phyloP scores from a whole-genome alignment of 768 basidiomycete genomes.

The Daedaleopsis nitida region DNA sequence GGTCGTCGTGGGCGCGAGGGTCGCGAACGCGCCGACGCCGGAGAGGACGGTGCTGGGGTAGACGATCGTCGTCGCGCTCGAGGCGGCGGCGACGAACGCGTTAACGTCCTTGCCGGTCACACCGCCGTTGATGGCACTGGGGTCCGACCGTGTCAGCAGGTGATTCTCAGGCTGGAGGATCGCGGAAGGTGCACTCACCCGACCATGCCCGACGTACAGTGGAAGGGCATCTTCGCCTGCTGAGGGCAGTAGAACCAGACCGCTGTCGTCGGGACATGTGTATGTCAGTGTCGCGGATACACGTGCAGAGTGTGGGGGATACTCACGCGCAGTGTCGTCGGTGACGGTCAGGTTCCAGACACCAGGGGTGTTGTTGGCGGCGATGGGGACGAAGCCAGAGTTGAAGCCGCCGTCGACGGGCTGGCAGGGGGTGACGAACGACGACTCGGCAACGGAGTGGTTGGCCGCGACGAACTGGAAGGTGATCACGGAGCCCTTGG shows the following conservation, averaged over 20 bases:
- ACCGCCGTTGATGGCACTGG: conserved; percentile 54
- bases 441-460: conserved; percentile 56
- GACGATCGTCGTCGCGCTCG: conserved; percentile 35
- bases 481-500: conserved; percentile 43
- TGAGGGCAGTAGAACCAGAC: conserved; percentile 66
- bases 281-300: background rate
- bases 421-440: conserved; percentile 47
- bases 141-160: background rate
- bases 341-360: conserved; percentile 56
- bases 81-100: conserved; percentile 39
- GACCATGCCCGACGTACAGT: conserved; percentile 45
- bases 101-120: conserved; percentile 44
- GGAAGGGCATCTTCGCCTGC: conserved; percentile 35
- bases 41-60: conserved; percentile 40
- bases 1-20: conserved; percentile 36
- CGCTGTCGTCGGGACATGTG: conserved; percentile 34
- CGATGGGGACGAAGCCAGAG: conserved; percentile 51
- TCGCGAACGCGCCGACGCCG: conserved; percentile 51
- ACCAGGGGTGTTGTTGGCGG: conserved; percentile 19
- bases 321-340: conserved; percentile 46
- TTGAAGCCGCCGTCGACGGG: conserved; percentile 51
- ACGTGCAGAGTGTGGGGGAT: background rate
- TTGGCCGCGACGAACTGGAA: conserved; percentile 57
- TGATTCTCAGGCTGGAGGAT: background rate
- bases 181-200: conserved; percentile 23